Conservation (phyloP, 2,329 filamentous ascomycete genomes). For the Fusarium torulosum region DNA sequence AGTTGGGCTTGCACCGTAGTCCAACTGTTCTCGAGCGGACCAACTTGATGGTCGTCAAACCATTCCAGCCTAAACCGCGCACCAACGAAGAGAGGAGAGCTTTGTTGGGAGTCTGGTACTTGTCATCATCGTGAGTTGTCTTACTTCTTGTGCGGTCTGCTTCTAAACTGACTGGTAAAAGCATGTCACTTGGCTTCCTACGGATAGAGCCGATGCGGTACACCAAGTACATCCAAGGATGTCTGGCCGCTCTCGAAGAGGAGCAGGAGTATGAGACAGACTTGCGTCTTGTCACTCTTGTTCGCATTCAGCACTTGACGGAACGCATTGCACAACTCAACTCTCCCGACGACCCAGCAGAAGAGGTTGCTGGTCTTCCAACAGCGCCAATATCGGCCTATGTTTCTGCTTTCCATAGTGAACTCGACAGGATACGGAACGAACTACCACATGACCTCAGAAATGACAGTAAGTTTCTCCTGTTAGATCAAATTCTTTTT, state of each 20-base stretch:
- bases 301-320: slow-evolving; percentile 63
- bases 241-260: slow-evolving; percentile 60
- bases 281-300: slow-evolving; percentile 58
- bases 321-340: slow-evolving; percentile 63
- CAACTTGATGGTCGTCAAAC: slow-evolving; percentile 58
- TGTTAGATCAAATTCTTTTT: accelerated
- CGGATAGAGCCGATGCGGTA: slow-evolving; percentile 64
- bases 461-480: slow-evolving; percentile 53
- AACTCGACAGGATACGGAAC: slow-evolving; percentile 58
- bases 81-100: slow-evolving; percentile 66
- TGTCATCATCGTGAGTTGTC: slow-evolving; percentile 63
- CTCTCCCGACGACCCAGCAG: slow-evolving; percentile 51
- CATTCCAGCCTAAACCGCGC: slow-evolving; percentile 54
- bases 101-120: slow-evolving; percentile 66
- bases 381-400: slow-evolving; percentile 60
- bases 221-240: slow-evolving; percentile 65
- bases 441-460: slow-evolving; percentile 53
- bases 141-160: accelerated
- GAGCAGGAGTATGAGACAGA: slow-evolving; percentile 62
- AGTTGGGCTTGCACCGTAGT: slow-evolving; percentile 60
- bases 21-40: slow-evolving; percentile 59
- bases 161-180: slow-evolving; percentile 39
- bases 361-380: slow-evolving; percentile 52
- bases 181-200: slow-evolving; percentile 58
- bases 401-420: slow-evolving; percentile 59